Evolutionary conservation across 1,284 basidiomycete species (phyloP).

Genomic region (Microbotryum intermedium): DNA sequence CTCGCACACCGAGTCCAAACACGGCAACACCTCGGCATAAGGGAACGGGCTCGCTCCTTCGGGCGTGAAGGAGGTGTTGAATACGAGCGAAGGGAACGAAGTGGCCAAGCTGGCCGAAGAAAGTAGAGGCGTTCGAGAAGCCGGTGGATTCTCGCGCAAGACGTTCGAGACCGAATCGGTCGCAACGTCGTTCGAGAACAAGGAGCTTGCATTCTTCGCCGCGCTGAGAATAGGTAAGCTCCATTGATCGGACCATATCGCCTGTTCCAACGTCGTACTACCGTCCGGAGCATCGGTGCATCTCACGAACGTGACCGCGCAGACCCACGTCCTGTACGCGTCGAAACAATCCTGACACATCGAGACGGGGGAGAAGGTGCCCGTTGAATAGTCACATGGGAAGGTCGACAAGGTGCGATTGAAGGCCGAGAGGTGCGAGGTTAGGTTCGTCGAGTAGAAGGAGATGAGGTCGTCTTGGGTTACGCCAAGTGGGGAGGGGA

Average conservation of each 20-base stretch:
- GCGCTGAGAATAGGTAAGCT: slow-evolving; percentile 31
- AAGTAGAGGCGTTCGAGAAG: slow-evolving; percentile 27
- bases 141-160: slow-evolving; percentile 11
- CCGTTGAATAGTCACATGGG: slow-evolving; percentile 35
- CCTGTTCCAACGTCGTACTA: slow-evolving; percentile 41
- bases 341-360: slow-evolving; percentile 39
- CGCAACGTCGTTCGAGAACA: not conserved
- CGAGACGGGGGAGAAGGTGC: slow-evolving; percentile 39
- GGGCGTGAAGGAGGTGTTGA: slow-evolving; percentile 17
- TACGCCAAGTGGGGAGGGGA: slow-evolving; percentile 36
- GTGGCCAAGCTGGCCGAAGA: slow-evolving; percentile 14
- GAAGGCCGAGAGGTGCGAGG: slow-evolving; percentile 38
- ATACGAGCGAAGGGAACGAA: slow-evolving; percentile 12
- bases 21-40: slow-evolving; percentile 34
- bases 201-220: not conserved
- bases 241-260: slow-evolving; percentile 41
- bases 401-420: slow-evolving; percentile 40
- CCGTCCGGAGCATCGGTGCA: slow-evolving; percentile 38
- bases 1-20: slow-evolving; percentile 28
- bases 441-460: slow-evolving; percentile 36
- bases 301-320: slow-evolving; percentile 41
- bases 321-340: slow-evolving; percentile 41
- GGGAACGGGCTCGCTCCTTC: slow-evolving; percentile 21
- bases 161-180: slow-evolving; percentile 4
- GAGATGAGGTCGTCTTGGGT: slow-evolving; percentile 33